These are phyloP conservation scores for Claviceps maximensis DNA, from an alignment of 2,329 filamentous ascomycete genomes.

Conservation along the genomic window DNA sequence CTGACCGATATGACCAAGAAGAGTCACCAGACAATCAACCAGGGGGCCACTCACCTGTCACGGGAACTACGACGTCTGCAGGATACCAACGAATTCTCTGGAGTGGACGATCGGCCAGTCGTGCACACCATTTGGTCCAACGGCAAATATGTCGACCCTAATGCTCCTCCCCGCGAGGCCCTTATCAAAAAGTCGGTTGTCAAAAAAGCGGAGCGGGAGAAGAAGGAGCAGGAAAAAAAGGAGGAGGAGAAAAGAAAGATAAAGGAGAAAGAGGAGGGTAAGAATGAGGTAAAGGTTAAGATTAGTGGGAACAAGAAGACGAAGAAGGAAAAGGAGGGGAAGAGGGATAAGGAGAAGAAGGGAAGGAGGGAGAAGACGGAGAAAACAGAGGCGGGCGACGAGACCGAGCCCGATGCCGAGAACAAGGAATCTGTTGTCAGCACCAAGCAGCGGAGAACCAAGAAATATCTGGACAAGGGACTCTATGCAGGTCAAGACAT, in stretches of 20 bases:
- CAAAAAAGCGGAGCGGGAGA: conserved; percentile 5
- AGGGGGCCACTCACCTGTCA: conserved; percentile 31
- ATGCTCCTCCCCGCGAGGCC: conserved; percentile 25
- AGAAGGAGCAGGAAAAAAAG: neutral
- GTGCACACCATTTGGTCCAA: conserved; percentile 50
- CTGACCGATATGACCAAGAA: conserved; percentile 47
- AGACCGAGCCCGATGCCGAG: conserved; percentile 8
- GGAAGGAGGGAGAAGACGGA: neutral
- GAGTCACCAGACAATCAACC: conserved; percentile 39
- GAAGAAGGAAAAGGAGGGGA: neutral
- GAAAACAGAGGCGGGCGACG: neutral
- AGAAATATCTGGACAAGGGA: conserved; percentile 71
- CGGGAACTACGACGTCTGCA: conserved; percentile 47
- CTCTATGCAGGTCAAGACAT: conserved; percentile 72
- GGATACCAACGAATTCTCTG: conserved; percentile 49
- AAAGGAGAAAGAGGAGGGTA: no score
- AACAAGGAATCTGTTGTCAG: conserved; percentile 15
- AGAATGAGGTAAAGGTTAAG: neutral
- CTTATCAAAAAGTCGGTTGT: conserved; percentile 22
- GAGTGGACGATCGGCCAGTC: conserved; percentile 45
- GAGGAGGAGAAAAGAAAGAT: neutral
- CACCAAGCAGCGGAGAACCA: conserved; percentile 36
- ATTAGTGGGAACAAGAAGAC: no score
- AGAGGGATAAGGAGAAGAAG: neutral
- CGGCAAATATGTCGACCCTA: conserved; percentile 44